Conservation (phyloP, 1,139 yeast species). For the Kurtzmaniella natalensis region DNA sequence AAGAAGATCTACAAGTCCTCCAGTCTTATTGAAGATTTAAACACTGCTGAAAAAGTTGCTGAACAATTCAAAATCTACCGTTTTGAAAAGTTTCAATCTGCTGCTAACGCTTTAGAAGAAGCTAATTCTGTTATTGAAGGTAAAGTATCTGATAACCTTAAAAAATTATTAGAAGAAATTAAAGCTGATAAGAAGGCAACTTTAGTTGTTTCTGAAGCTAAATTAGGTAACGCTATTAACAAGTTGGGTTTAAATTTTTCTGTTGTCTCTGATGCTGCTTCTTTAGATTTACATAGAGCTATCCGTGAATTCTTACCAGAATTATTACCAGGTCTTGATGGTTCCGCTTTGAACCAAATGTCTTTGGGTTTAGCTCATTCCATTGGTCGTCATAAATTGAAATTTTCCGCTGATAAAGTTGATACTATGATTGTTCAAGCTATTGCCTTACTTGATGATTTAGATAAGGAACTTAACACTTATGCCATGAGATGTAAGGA, state of each 20-base stretch:
- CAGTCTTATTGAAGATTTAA: slow-evolving; percentile 68
- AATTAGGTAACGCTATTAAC: slow-evolving; percentile 93
- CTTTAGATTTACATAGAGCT: slow-evolving; percentile 91
- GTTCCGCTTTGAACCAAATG: slow-evolving; percentile 84
- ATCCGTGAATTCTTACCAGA: slow-evolving; percentile 92
- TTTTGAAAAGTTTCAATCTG: slow-evolving; percentile 89
- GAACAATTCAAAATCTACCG: slow-evolving; percentile 86
- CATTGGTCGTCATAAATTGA: slow-evolving; percentile 94
- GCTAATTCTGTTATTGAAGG: slow-evolving; percentile 91
- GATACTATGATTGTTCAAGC: slow-evolving; percentile 99
- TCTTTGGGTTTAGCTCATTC: slow-evolving; percentile 97
- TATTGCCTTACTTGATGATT: slow-evolving; percentile 91
- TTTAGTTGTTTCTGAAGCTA: slow-evolving; percentile 89
- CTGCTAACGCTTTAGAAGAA: slow-evolving; percentile 95
- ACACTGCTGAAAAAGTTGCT: slow-evolving; percentile 78
- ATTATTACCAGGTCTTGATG: slow-evolving; percentile 88
- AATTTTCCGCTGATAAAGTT: slow-evolving; percentile 95
- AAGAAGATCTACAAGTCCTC: slow-evolving; percentile 91
- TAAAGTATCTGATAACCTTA: slow-evolving; percentile 80
- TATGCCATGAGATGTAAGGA: slow-evolving; percentile 99
- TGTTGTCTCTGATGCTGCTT: slow-evolving; percentile 91
- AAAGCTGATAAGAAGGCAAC: slow-evolving; percentile 88
- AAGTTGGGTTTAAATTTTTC: slow-evolving; percentile 85
- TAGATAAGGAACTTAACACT: slow-evolving; percentile 95
- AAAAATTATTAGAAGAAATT: slow-evolving; percentile 70